Conservation (phyloP, 192 early-diverging fungal genomes). For the Endogone sp. region DNA sequence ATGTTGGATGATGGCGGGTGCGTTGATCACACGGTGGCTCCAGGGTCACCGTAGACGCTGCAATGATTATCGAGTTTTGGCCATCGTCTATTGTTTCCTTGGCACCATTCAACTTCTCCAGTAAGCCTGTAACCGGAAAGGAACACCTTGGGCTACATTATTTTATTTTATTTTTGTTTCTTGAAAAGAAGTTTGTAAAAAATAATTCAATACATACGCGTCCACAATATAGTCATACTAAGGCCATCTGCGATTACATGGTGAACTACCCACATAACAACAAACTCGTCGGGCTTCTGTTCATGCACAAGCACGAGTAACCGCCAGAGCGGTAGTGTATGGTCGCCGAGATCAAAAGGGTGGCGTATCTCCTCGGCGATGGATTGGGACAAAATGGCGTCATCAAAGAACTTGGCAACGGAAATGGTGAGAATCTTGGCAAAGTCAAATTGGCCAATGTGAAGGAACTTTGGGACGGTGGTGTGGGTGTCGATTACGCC, state of each 20-base stretch:
- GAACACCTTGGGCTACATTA: no score
- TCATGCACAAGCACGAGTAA: conserved; percentile 6
- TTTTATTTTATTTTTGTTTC: no score
- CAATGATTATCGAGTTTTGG: background rate
- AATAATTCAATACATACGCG: no score
- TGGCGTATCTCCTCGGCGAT: conserved; percentile 7
- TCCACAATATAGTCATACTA: conserved; percentile 22
- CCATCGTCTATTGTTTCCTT: no score
- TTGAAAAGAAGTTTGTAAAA: no score
- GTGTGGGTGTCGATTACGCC: conserved; percentile 3
- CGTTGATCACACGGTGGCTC: conserved; percentile 8
- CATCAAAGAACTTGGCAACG: background rate
- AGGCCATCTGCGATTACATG: conserved; percentile 34
- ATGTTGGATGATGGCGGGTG: background rate
- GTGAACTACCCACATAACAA: conserved; percentile 8
- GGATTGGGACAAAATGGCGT: background rate
- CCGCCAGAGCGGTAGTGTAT: conserved; percentile 19
- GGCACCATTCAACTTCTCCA: conserved; percentile 7
- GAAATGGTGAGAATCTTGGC: background rate
- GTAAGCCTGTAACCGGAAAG: no score
- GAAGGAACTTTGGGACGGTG: conserved; percentile 11
- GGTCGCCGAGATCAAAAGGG: conserved; percentile 12
- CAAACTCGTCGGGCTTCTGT: background rate
- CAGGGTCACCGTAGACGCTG: background rate
- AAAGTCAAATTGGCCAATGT: conserved; percentile 9